Base-by-base conservation (phyloP, 441 rosid species). In the Arabidopsis hybrid region DNA sequence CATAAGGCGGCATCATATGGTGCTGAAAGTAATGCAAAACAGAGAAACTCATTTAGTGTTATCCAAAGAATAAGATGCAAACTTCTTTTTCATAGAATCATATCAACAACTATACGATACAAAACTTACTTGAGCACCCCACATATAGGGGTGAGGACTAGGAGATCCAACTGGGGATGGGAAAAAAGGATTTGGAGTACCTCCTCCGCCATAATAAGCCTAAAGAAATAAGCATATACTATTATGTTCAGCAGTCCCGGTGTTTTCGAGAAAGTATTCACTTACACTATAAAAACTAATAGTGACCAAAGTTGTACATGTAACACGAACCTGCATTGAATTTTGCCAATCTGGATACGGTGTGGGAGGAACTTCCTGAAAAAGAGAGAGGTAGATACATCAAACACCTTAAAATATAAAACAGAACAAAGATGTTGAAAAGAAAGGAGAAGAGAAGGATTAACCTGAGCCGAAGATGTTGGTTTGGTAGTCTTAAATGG, bases 191-290 rank as follows among this genome's bases (percentile, higher is more conserved):
- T 92, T 86, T 0, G 98, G 89, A 50, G 95, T 79, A 65, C 85
- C 97, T 72, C 97, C 97, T 36, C 92, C 85, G 32, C 95, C 91
- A 83, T 93, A 96, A 77, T 88, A 93, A 69, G 97, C 99, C 99
- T 93, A 76, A 68, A 79, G 49, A 83, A 77, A 79, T 35, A 72
- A 65, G 4, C 57, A 21, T 21, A 32, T 64, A 62, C 47, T 39
- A 52, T 62, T 70, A 69, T 45, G 4, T 10, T 60, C 34, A 14
- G 38, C 34, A 49, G 2, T 18, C 14, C 26, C 26, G 26, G 26
- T 21, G 26, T 34, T 60, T 39, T 61, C 18, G 2, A 51, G 45
- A 42, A 60, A 29, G 39, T 63, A 60, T 52, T 60, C 9, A 67
- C 31, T 21, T 57, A 66, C 26, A 68, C 8, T 45, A 69, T 21